Conservation (phyloP, 257 asterid genomes). For the Nicotiana knightiana region DNA sequence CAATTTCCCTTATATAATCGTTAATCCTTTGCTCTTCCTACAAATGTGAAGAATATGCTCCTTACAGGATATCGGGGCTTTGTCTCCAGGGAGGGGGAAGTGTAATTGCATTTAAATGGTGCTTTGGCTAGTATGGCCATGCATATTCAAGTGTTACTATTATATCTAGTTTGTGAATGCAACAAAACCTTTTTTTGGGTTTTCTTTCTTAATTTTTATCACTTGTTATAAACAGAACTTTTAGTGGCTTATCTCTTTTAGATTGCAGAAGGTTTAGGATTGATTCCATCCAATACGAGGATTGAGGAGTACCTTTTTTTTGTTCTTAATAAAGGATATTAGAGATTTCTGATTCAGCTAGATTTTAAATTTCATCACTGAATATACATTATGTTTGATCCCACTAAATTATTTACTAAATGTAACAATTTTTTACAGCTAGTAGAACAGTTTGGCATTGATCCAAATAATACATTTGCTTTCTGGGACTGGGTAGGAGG, state of each 20-base stretch:
- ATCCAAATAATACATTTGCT: conserved; percentile 98
- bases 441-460: conserved; percentile 94
- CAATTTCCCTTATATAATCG: background rate
- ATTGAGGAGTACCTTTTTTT: background rate
- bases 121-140: background rate
- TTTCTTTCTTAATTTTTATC: background rate
- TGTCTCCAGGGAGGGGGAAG: background rate
- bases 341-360: background rate
- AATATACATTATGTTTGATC: background rate
- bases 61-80: background rate
- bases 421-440: conserved; percentile 45
- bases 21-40: background rate
- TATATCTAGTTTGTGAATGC: background rate
- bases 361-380: background rate
- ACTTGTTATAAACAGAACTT: background rate
- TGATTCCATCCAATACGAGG: background rate
- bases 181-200: background rate
- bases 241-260: background rate
- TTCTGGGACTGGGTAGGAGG: conserved; percentile 99
- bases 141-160: background rate
- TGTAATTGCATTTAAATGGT: background rate
- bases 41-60: background rate
- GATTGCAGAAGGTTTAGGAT: background rate
- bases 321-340: background rate
- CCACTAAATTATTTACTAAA: background rate